These are phyloP conservation scores for Gloeopeniophorella convolvens DNA, from an alignment of 768 basidiomycete genomes.

Conservation along the genomic window DNA sequence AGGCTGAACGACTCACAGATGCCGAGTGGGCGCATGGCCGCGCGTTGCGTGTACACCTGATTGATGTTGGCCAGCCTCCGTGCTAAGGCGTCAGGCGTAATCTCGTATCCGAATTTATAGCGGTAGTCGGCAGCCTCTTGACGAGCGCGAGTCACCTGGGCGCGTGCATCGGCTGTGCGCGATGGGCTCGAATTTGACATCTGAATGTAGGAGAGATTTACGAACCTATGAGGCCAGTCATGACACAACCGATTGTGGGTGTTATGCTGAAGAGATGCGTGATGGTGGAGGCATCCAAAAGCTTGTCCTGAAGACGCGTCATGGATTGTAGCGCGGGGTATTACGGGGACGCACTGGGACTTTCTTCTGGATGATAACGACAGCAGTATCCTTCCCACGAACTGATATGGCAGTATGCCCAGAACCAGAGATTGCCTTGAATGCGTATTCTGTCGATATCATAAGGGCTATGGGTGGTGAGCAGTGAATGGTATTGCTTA, in stretches of 20 bases:
- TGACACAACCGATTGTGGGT: constrained; percentile 93
- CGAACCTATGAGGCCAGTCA: constrained; percentile 94
- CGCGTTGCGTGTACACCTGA: constrained; percentile 97
- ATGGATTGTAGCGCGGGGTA: neutral
- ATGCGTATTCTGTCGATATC: constrained; percentile 80
- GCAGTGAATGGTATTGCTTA: constrained; percentile 33
- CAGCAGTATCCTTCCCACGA: constrained; percentile 88
- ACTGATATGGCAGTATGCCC: constrained; percentile 93
- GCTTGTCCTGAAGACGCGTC: constrained; percentile 69
- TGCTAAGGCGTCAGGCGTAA: constrained; percentile 94
- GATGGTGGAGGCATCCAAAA: constrained; percentile 88
- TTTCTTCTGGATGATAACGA: constrained; percentile 98
- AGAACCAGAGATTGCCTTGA: constrained; percentile 97
- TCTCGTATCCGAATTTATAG: constrained; percentile 97
- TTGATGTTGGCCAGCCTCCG: constrained; percentile 95
- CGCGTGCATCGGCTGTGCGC: constrained; percentile 76
- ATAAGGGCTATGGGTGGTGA: neutral
- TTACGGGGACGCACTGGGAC: constrained; percentile 57
- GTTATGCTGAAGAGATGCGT: constrained; percentile 97
- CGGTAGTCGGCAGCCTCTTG: constrained; percentile 87
- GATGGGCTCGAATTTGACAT: neutral
- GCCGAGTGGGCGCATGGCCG: constrained; percentile 93
- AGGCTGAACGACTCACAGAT: constrained; percentile 58
- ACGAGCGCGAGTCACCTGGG: constrained; percentile 83
- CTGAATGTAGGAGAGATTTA: constrained; percentile 3